phyloP scores from a whole-genome alignment of 208 protist species.

The Leishmania tarentolae region DNA sequence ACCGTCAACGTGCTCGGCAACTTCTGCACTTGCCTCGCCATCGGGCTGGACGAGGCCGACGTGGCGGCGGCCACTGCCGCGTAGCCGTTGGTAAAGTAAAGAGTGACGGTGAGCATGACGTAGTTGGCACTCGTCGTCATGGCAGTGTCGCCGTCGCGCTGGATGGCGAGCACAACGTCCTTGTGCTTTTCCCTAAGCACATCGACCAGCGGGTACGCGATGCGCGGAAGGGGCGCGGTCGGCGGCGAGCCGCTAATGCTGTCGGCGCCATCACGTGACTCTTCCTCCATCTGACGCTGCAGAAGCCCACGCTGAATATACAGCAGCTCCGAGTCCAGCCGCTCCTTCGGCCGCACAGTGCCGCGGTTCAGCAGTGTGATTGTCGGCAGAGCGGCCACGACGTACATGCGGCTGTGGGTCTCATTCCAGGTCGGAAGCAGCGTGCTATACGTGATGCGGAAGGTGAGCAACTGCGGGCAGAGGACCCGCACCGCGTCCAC shows the following conservation, averaged over 20 bases:
- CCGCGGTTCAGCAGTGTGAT: conserved; percentile 80
- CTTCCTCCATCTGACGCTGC: conserved; percentile 28
- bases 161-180: conserved; percentile 82
- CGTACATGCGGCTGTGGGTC: conserved; percentile 84
- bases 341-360: conserved; percentile 80
- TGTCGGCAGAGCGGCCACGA: conserved; percentile 79
- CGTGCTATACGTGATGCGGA: conserved; percentile 77
- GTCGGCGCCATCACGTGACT: neutral
- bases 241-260: neutral
- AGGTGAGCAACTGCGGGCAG: conserved; percentile 59
- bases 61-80: neutral
- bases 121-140: conserved; percentile 55
- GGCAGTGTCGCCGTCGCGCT: conserved; percentile 72
- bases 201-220: conserved; percentile 58
- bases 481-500: conserved; percentile 70
- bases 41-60: neutral
- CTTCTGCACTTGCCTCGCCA: conserved; percentile 28
- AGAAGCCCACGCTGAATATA: conserved; percentile 86
- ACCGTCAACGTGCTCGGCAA: conserved; percentile 82
- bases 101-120: conserved; percentile 72
- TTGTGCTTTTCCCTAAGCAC: conserved; percentile 81
- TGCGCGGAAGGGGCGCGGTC: neutral
- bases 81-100: conserved; percentile 62
- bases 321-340: conserved; percentile 84
- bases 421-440: conserved; percentile 84